Percentiles rank a stretch among this genome's conserved stretches.
phyloP scores from a whole-genome alignment of 2,329 filamentous ascomycete genomes.

The Colletotrichum australisinense region DNA sequence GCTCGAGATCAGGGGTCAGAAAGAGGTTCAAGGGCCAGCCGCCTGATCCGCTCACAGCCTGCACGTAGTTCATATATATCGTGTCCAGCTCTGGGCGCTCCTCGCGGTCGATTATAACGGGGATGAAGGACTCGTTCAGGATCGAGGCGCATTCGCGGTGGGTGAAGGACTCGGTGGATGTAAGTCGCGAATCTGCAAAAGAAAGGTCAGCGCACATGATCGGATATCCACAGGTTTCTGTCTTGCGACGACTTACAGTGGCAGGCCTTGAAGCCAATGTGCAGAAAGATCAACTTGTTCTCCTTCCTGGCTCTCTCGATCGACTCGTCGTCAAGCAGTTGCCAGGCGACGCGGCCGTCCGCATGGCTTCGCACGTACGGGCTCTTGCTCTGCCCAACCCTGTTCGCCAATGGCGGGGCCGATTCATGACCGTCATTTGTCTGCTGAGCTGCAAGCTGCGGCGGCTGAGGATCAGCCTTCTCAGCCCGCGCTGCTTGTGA shows the following conservation, averaged over 20 bases:
- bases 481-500: conserved; percentile 35
- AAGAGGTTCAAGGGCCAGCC: conserved; percentile 99
- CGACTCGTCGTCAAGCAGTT: conserved; percentile 83
- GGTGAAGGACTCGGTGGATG: conserved; percentile 92
- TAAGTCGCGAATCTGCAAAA: conserved; percentile 82
- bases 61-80: conserved; percentile 98
- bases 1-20: conserved; percentile 90
- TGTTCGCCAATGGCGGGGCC: conserved; percentile 47
- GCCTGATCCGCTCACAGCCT: conserved; percentile 88
- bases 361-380: conserved; percentile 77
- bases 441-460: conserved; percentile 42
- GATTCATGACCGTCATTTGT: conserved; percentile 26
- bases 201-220: conserved; percentile 10
- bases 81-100: conserved; percentile 93
- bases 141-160: conserved; percentile 83
- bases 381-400: conserved; percentile 53
- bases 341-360: conserved; percentile 90
- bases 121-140: conserved; percentile 89
- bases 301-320: conserved; percentile 81
- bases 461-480: conserved; percentile 39
- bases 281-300: conserved; percentile 91
- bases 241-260: conserved; percentile 74
- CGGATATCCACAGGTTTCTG: background rate
- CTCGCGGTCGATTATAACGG: conserved; percentile 92
- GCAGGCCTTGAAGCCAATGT: conserved; percentile 94